Base-by-base conservation (phyloP, 108 stramenopile species). In the Asterionellopsis glacialis region DNA sequence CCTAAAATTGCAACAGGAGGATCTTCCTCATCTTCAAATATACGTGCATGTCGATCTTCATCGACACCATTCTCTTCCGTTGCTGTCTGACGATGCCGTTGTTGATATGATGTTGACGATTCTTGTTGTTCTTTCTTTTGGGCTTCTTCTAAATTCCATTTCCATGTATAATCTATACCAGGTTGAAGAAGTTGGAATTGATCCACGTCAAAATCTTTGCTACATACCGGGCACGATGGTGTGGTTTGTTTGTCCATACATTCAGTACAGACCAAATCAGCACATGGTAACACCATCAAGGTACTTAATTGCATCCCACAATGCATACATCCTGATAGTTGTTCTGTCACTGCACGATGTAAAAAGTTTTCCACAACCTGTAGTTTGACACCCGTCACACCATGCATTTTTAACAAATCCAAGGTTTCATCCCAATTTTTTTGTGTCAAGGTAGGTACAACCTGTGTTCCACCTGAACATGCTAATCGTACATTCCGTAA, bases 121-220 rank as follows among this genome's bases (percentile, higher is more conserved):
- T 22, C 61, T 43, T 45, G 38, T 64, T 51, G 60, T 60, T 43
- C 70, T 51, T 63, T 74, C 50, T 23, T 70, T 55, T 66, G 63
- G 28, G 72, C 78, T 53, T 86, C 76, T 52, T 75, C 60, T 18
- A 76, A 51, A 22, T 78, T 72, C 39, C 57, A 69, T 10, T 62
- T 38, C 75, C 70, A 72, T 10, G 59, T 44, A n/a, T 63, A 52
- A 9, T 28, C 53, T 45, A 85, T 55, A 22, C 91, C 91, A 0
- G 91, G 91, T 60, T 92, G 91, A 7, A 93, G 73, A 11, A 67
- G 51, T 55, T 94, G 93, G 65, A 94, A 87, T 12, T 83, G 69
- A 70, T 94, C 88, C 16, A 84, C 73, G 61, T 91, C 86, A 67
- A 87, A 94, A 4, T 27, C 24, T 41, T 63, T 53, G 2, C 69